phyloP scores from a whole-genome alignment of 75 land plant genomes.

The Selaginella moellendorffii region DNA sequence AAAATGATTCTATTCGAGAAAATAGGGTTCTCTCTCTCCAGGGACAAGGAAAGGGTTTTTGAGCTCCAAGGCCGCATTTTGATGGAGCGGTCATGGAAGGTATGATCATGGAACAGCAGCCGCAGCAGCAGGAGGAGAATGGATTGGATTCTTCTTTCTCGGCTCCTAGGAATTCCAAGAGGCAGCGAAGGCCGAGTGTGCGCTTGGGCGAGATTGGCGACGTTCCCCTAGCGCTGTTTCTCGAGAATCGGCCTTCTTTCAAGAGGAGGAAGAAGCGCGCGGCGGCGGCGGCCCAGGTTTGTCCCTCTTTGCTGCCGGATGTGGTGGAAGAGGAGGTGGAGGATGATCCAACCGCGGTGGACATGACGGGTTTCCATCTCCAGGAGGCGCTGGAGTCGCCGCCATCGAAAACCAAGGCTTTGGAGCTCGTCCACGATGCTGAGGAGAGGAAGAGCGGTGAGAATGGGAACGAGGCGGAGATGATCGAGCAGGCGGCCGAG shows the following conservation, averaged over 20 bases:
- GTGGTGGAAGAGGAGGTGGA: neutral
- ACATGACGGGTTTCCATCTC: neutral
- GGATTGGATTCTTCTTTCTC: too few species aligned
- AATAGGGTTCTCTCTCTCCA: too few species aligned
- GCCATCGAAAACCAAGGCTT: neutral
- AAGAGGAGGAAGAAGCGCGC: neutral
- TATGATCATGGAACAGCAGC: too few species aligned
- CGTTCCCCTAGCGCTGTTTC: neutral
- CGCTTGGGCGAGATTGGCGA: slow-evolving; percentile 3
- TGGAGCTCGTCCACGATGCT: neutral
- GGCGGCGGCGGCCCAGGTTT: too few species aligned
- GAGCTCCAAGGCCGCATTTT: too few species aligned
- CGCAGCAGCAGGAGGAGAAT: too few species aligned
- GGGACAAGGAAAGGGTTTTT: too few species aligned
- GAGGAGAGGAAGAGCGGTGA: neutral
- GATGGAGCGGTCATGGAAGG: too few species aligned
- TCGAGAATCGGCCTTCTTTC: neutral
- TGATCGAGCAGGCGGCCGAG: neutral
- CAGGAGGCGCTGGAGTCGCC: neutral
- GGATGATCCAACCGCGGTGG: neutral
- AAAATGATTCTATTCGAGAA: too few species aligned
- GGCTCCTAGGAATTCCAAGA: too few species aligned
- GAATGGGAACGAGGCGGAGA: neutral
- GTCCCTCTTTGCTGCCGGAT: neutral
- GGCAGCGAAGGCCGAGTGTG: neutral